phyloP scores from a whole-genome alignment of 805 yeast species.

The Millerozyma acaciae region DNA sequence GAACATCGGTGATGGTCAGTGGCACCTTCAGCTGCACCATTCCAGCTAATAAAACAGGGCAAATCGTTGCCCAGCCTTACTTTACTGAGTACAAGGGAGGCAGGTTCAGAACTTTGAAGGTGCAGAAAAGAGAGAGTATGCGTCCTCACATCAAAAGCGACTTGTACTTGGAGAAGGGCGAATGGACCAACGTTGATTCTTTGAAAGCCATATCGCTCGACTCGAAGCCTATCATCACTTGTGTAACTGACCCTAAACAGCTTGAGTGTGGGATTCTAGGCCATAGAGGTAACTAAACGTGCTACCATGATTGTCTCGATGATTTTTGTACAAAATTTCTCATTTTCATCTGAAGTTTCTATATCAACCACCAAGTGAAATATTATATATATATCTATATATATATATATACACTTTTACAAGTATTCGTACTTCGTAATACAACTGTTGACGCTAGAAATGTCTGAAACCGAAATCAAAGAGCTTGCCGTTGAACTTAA shows the following conservation, averaged over 20 bases:
- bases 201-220: slow-evolving; percentile 4
- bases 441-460: too few relatives aligned
- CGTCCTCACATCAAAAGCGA: slow-evolving; percentile 4
- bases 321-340: too few relatives aligned
- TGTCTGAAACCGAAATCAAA: slow-evolving; percentile 26
- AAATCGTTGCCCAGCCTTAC: slow-evolving; percentile 17
- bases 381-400: too few relatives aligned
- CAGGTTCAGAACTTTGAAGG: slow-evolving; percentile 9
- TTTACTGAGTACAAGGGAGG: slow-evolving; percentile 10
- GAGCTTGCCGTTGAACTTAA: slow-evolving; percentile 36
- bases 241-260: slow-evolving; percentile 16
- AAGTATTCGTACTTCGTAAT: too few relatives aligned
- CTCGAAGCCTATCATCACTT: slow-evolving; percentile 14
- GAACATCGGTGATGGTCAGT: slow-evolving; percentile 8
- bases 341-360: too few relatives aligned
- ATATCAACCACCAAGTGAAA: too few relatives aligned
- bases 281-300: too few relatives aligned
- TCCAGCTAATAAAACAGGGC: slow-evolving; percentile 17
- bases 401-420: too few relatives aligned
- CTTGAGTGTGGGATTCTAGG: neutral
- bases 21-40: slow-evolving; percentile 15
- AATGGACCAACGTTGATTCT: slow-evolving; percentile 7
- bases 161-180: slow-evolving; percentile 3
- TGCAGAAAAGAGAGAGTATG: slow-evolving; percentile 7
- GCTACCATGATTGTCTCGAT: too few relatives aligned